Evolutionary conservation across 208 protist species (phyloP).

Genomic region (Naegleria lovaniensis): DNA sequence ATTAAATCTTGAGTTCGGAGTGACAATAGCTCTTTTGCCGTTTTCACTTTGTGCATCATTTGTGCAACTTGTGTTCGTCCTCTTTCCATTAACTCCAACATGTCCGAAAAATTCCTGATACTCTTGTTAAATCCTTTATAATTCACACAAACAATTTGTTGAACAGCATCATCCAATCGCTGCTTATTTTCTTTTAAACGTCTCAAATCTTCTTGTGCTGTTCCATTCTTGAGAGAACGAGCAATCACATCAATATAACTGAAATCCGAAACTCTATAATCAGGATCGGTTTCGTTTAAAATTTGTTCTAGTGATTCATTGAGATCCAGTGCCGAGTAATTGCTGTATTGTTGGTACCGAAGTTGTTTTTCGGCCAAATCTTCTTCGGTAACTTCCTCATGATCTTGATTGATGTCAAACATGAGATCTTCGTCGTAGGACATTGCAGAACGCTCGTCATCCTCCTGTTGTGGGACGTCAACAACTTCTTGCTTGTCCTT

Average conservation of each 20-base stretch:
- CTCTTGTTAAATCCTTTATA: constrained; percentile 6
- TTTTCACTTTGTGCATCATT: neutral
- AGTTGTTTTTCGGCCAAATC: neutral
- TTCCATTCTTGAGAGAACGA: neutral
- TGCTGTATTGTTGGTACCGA: neutral
- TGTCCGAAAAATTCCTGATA: constrained; percentile 16
- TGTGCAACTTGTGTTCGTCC: neutral
- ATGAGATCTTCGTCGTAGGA: neutral
- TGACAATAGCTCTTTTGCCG: neutral
- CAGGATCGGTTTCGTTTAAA: neutral
- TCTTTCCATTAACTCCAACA: neutral
- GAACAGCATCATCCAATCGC: neutral
- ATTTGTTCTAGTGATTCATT: neutral
- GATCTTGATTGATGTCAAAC: neutral
- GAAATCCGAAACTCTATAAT: neutral
- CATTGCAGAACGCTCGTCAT: too few relatives aligned
- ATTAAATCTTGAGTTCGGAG: neutral
- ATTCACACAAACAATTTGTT: neutral
- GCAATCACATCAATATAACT: constrained; percentile 14
- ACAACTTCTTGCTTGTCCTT: too few relatives aligned
- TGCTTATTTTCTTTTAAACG: neutral
- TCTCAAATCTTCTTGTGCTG: neutral
- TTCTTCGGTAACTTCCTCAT: neutral
- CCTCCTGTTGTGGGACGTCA: too few relatives aligned
- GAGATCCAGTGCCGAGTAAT: neutral